These are phyloP conservation scores for Vigna radiata DNA, from an alignment of 306 rosid genomes.

Conservation along the genomic window DNA sequence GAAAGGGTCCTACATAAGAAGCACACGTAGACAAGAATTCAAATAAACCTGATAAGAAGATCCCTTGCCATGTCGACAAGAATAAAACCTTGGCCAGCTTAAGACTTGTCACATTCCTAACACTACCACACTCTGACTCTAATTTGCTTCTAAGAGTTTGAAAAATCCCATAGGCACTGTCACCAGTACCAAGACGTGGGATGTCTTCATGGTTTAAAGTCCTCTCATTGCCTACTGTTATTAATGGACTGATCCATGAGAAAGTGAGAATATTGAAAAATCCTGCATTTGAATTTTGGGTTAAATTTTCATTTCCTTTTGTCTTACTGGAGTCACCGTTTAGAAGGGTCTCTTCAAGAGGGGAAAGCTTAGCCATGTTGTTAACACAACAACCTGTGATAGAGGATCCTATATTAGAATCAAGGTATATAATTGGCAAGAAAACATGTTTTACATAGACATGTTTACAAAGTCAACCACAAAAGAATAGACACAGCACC, in stretches of 20 bases:
- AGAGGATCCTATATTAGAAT: conserved; percentile 57
- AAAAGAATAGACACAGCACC: conserved; percentile 56
- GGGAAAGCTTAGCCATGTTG: conserved; percentile 42
- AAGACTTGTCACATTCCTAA: conserved; percentile 56
- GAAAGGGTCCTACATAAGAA: conserved; percentile 83
- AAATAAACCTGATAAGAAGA: conserved; percentile 56
- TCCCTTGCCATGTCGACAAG: conserved; percentile 63
- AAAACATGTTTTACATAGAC: conserved; percentile 38
- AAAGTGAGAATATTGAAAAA: conserved; percentile 72
- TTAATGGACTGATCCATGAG: conserved; percentile 77
- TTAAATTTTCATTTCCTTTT: conserved; percentile 49
- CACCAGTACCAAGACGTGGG: conserved; percentile 65
- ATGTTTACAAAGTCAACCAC: conserved; percentile 48
- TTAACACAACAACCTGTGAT: conserved; percentile 56
- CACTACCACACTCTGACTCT: conserved; percentile 55
- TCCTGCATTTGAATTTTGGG: conserved; percentile 69
- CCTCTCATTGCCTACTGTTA: conserved; percentile 67
- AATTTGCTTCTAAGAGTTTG: conserved; percentile 59
- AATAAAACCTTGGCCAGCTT: conserved; percentile 62
- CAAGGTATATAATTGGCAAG: conserved; percentile 51
- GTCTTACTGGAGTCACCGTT: conserved; percentile 53
- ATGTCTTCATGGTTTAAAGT: conserved; percentile 79
- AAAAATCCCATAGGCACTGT: conserved; percentile 62
- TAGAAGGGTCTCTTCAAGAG: conserved; percentile 75
- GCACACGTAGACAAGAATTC: conserved; percentile 58